A percentile compares a stretch with the other conserved stretches of the same genome.
Evolutionary conservation across 306 rosid genomes (phyloP).

Genomic region (Neltuma alba): DNA sequence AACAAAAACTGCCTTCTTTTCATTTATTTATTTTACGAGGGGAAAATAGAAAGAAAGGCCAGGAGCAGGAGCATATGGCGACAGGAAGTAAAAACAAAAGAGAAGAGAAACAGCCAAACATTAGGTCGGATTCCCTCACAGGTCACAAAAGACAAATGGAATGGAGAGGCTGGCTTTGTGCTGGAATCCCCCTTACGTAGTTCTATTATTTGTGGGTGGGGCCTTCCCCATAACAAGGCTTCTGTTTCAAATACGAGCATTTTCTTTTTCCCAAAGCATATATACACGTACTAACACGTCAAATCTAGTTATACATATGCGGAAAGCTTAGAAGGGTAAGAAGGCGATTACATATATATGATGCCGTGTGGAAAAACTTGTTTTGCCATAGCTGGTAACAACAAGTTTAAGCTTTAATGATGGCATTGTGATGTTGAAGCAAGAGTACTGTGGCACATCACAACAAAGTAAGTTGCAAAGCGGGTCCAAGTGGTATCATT

Average conservation of each 20-base stretch:
- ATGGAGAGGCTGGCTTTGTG: too few relatives aligned
- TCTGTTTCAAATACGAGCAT: neutral
- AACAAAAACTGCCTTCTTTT: neutral
- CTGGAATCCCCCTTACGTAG: neutral
- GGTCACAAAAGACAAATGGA: neutral
- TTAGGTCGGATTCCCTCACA: slow-evolving; percentile 19
- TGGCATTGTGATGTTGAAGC: neutral
- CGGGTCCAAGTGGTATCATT: neutral
- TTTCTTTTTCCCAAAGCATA: neutral
- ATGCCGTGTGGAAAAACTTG: neutral
- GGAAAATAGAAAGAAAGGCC: neutral
- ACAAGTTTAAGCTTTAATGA: neutral
- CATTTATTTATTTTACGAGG: neutral
- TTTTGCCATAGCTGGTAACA: neutral
- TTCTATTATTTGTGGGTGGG: neutral
- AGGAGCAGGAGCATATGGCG: neutral
- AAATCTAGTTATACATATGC: neutral
- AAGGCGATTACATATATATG: neutral
- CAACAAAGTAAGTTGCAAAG: slow-evolving; percentile 1
- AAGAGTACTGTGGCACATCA: neutral
- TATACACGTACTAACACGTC: neutral
- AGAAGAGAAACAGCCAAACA: neutral
- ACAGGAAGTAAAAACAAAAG: neutral
- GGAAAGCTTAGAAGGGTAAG: neutral
- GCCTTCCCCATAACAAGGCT: neutral